phyloP scores from a whole-genome alignment of 2,329 filamentous ascomycete genomes.

The Cylindrodendrum hubeiense region DNA sequence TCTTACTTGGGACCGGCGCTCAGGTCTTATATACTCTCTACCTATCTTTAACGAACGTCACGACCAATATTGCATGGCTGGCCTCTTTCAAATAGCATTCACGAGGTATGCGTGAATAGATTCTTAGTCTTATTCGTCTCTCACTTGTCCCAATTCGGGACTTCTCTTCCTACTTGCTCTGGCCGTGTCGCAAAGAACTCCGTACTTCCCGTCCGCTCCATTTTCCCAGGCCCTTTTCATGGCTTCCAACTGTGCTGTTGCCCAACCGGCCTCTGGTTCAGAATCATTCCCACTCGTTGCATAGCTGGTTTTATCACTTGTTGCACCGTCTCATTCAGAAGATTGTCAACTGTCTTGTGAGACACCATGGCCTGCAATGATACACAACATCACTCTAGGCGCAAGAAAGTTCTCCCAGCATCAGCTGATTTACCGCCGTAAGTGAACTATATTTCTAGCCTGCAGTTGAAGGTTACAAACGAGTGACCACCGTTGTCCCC shows the following conservation, averaged over 20 bases:
- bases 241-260: background rate
- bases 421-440: background rate
- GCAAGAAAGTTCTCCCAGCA: background rate
- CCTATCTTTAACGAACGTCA: slow-evolving; percentile 42
- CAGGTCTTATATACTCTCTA: slow-evolving; percentile 33
- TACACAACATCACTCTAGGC: background rate
- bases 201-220: background rate
- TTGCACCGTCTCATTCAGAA: background rate
- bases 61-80: slow-evolving; percentile 45
- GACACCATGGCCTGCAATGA: background rate
- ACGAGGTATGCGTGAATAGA: slow-evolving; percentile 50
- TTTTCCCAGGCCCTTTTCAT: background rate
- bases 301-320: background rate
- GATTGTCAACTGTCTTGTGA: slow-evolving; percentile 3
- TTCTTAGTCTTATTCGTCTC: slow-evolving; percentile 40
- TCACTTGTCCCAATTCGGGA: slow-evolving; percentile 18
- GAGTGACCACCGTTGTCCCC: background rate
- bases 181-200: slow-evolving; percentile 7
- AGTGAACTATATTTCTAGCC: slow-evolving; percentile 2
- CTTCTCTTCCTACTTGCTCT: slow-evolving; percentile 17
- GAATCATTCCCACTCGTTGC: background rate
- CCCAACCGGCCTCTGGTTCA: background rate
- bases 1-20: slow-evolving; percentile 37
- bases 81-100: slow-evolving; percentile 46
- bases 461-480: slow-evolving; percentile 13